These are phyloP conservation scores for Aspergillus ellipticus DNA, from an alignment of 495 filamentous ascomycete genomes.

Conservation along the genomic window DNA sequence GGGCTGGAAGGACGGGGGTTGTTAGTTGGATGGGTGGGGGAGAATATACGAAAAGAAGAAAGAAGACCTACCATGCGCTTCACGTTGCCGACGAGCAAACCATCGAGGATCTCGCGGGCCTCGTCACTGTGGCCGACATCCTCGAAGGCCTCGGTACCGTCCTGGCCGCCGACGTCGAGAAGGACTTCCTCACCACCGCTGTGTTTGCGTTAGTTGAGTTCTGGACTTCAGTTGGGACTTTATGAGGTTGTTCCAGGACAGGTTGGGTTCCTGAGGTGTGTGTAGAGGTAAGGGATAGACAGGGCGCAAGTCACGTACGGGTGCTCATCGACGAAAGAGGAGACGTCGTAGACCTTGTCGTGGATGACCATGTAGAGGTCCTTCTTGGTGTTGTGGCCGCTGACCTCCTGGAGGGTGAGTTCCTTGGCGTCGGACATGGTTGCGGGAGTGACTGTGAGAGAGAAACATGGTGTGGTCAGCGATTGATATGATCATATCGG, in stretches of 20 bases:
- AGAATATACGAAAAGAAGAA: conserved; percentile 25
- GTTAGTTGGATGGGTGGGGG: conserved; percentile 8
- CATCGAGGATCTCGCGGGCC: conserved; percentile 87
- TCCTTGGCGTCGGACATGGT: conserved; percentile 63
- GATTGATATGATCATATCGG: not conserved
- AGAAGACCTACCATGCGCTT: conserved; percentile 93
- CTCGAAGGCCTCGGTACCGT: conserved; percentile 97
- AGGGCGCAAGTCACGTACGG: conserved; percentile 66
- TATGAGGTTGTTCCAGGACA: not conserved
- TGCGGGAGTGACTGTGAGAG: conserved; percentile 4
- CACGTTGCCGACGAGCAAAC: conserved; percentile 71
- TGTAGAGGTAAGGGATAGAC: not conserved
- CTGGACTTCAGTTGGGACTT: conserved; percentile 10
- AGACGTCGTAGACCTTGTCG: conserved; percentile 90
- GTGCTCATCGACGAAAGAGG: conserved; percentile 95
- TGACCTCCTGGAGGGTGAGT: conserved; percentile 80
- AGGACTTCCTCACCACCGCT: conserved; percentile 99
- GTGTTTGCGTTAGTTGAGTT: conserved; percentile 3
- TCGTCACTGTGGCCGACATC: conserved; percentile 99
- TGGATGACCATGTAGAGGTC: conserved; percentile 89
- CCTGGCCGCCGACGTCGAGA: conserved; percentile 92
- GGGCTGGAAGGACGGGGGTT: conserved; percentile 50
- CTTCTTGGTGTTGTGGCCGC: conserved; percentile 91
- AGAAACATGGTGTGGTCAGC: conserved; percentile 9
- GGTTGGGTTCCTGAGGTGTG: too few species aligned